Conservation (phyloP, 441 rosid species). For the Dalechampia spathulata region DNA sequence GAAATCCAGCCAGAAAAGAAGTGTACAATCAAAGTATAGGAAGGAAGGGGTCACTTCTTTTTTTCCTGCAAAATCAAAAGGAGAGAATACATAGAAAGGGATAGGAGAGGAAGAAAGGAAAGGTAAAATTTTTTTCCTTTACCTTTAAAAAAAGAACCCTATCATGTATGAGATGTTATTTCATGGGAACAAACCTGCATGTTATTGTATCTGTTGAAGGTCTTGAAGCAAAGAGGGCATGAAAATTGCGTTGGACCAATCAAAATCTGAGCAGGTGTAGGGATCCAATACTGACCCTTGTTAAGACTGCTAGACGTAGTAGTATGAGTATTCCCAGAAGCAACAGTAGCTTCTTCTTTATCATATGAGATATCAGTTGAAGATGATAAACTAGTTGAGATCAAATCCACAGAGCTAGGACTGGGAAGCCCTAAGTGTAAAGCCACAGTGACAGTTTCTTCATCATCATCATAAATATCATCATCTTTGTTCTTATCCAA, state of each 20-base stretch:
- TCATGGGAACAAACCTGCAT: constrained; percentile 54
- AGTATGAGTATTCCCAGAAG: constrained; percentile 17
- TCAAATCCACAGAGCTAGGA: constrained; percentile 27
- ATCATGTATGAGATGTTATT: not conserved
- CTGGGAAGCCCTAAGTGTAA: constrained; percentile 65
- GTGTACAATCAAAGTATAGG: constrained; percentile 21
- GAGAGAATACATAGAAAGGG: constrained; percentile 19
- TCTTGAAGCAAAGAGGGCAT: constrained; percentile 82
- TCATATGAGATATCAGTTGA: constrained; percentile 29
- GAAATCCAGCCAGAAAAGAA: constrained; percentile 29
- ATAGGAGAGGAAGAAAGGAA: constrained; percentile 16
- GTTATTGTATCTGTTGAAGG: constrained; percentile 86
- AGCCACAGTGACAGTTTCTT: constrained; percentile 40
- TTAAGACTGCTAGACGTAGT: constrained; percentile 30
- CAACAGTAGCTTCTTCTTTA: constrained; percentile 28
- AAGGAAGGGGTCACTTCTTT: constrained; percentile 1
- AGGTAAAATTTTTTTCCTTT: constrained; percentile 12
- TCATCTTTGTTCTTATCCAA: constrained; percentile 24
- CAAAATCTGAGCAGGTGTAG: constrained; percentile 75
- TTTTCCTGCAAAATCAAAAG: constrained; percentile 21
- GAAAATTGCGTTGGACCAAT: constrained; percentile 82
- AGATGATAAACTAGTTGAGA: constrained; percentile 26
- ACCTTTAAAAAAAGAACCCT: not conserved
- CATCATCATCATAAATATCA: constrained; percentile 20
- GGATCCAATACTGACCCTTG: constrained; percentile 85